Evolutionary conservation across 139 green algal genomes (phyloP).

Genomic region (Yamagishiella unicocca): DNA sequence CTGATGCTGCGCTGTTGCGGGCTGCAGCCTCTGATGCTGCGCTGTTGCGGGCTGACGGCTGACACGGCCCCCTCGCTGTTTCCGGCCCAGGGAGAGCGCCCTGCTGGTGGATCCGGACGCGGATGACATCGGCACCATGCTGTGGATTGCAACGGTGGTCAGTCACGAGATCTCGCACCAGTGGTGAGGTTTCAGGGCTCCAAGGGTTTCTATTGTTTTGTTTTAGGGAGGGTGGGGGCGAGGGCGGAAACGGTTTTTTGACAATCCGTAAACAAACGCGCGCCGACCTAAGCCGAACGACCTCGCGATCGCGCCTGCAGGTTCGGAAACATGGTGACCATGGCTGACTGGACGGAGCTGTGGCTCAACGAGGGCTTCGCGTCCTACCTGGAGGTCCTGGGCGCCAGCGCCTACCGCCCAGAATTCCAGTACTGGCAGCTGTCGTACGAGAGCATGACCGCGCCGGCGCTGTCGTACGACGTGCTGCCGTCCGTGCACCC

Average conservation of each 20-base stretch:
- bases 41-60: too few species aligned
- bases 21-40: not conserved
- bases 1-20: not conserved
- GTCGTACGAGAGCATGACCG: constrained; percentile 54
- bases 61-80: too few species aligned
- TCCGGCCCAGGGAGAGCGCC: constrained; percentile 72
- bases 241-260: too few species aligned
- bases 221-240: not conserved
- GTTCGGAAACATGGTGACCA: constrained; percentile 91
- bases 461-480: constrained; percentile 56
- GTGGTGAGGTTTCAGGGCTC: constrained; percentile 50
- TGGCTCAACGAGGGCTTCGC: constrained; percentile 96
- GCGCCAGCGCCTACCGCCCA: constrained; percentile 39
- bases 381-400: constrained; percentile 85
- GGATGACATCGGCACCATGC: constrained; percentile 45
- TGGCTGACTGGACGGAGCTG: constrained; percentile 88
- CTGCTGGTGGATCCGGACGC: constrained; percentile 73
- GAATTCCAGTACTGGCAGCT: constrained; percentile 48
- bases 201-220: too few species aligned
- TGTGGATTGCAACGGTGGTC: constrained; percentile 5
- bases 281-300: too few species aligned
- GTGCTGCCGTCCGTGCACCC: constrained; percentile 41
- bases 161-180: constrained; percentile 56
- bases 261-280: too few species aligned
- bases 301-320: too few species aligned